Evolutionary conservation across 2,329 filamentous ascomycete species (phyloP), one percentile per base, ranked within the genome.

Genomic region (Phyllosticta citrichinensis): DNA sequence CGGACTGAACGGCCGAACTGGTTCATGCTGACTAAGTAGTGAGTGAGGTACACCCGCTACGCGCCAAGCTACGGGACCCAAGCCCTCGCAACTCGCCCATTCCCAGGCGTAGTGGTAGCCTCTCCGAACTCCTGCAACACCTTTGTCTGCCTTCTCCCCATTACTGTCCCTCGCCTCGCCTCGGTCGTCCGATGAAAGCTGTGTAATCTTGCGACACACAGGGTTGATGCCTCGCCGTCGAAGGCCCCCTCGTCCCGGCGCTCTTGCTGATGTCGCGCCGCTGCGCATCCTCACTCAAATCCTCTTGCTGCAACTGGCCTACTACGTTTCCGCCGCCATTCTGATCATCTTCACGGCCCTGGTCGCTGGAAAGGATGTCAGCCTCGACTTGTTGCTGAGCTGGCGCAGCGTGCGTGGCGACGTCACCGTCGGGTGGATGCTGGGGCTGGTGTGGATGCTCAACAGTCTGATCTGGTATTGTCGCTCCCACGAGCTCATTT

Each of bases 241-340:
- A 66, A 82, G 83, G 61, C 83, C 83, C 64, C 84, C 84, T 65
- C 81, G 83, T 68, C 82, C 85, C 57, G 85, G 86, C 72, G 83
- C 84, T 62, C 80, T 87, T 66, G 81, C 81, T 58, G 85, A 88
- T 69, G 83, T 88, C 58, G 81, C 85, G 52, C 86, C 86, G 54
- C 77, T 85, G 63, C 83, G 83, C 69, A 88, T 89, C 72, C 74
- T 87, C 63, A 80, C 80, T 55, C 86, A 88, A 73, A 89, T 89
- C 68, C 64, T 84, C 62, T 68, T 86, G 52, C 79, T 89, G 5
- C 86, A 89, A 70, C 68, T 81, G 52, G 80, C 81, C 64, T 88
- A 86, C 75, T 89, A 89, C 77, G 75, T 74, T 63, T 80, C 78
- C 66, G 85, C 83, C 5, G 80, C 81, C 20, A 71, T 82, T 24